Base-by-base conservation (phyloP, 2,329 filamentous ascomycete genomes). In the Truncatella angustata region DNA sequence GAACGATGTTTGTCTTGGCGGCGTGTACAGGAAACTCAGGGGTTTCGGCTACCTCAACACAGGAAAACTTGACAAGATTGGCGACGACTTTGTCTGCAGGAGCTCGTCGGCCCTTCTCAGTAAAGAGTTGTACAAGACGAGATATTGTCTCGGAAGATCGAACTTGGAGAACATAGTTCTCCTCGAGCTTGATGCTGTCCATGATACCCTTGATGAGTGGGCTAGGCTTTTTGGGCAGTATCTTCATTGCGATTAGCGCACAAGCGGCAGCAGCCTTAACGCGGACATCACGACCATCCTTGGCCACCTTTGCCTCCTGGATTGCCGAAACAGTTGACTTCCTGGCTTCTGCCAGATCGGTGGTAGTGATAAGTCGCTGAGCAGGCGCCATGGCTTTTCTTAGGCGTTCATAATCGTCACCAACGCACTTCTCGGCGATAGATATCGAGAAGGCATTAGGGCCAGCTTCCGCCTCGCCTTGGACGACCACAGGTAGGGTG, bases 131-230 rank as follows among this genome's bases (percentile, higher is more conserved):
- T n/a, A 99, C 87, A 18, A 97, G 83, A 35, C 81, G 82, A 5
- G 91, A 90, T 49, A 99, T 88, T 3, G 91, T 92, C 12, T 82
- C 84, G 2, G 92, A 90, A 24, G 93, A 96, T 21, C 93, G 88
- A 60, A 83, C 84, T 68, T 99, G 94, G 1, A 99, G 77, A 59
- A 94, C 90, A 24, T 87, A 72, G 63, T 95, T 97, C 62, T 97
- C 94, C 66, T 99, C 95, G 34, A 85, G 86, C 72, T 97, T 99
- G 65, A 99, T 83, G 63, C 93, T 97, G 68, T 99, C 94, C 94
- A 99, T 99, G 70, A 99, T 89, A 2, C 86, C 90, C 72, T 96
- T 97, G 73, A 99, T 99, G 11, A 96, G 84, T 16, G 87, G 83
- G 56, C 90, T 91, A 9, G 93, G 91, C 67, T 96, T 97, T 81